Evolutionary conservation across 805 yeast genomes (phyloP).

Genomic region (Myxozyma nipponensis): DNA sequence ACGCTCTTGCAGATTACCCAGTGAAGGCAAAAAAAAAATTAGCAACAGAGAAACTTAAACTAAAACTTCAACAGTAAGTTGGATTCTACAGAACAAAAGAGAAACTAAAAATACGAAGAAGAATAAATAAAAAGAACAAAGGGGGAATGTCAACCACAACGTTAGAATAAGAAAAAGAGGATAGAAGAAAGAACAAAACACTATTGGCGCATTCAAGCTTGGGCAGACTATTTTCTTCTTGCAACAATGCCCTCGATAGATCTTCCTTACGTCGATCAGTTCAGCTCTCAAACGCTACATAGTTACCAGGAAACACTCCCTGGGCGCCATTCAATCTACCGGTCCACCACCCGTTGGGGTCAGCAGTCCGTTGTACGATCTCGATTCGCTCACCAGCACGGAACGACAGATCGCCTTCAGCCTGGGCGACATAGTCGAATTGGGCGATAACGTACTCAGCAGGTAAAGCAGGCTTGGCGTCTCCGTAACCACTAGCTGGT

Average conservation of each 20-base stretch:
- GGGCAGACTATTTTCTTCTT: too few relatives aligned
- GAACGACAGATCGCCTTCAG: slow-evolving; percentile 85
- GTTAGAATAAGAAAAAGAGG: too few relatives aligned
- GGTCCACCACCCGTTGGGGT: slow-evolving; percentile 97
- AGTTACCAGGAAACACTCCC: slow-evolving; percentile 95
- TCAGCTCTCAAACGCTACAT: slow-evolving; percentile 58
- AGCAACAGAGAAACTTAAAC: neutral
- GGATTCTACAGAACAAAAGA: neutral
- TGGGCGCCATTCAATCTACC: slow-evolving; percentile 78
- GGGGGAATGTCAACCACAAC: too few relatives aligned
- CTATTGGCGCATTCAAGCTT: too few relatives aligned
- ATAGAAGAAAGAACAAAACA: too few relatives aligned
- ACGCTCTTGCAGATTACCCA: too few relatives aligned
- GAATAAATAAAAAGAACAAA: neutral
- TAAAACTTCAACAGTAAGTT: neutral
- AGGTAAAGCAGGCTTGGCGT: slow-evolving; percentile 29
- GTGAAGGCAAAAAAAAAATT: neutral
- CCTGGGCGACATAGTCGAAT: slow-evolving; percentile 89
- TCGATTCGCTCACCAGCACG: slow-evolving; percentile 84
- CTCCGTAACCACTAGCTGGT: slow-evolving; percentile 32
- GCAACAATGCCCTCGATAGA: too few relatives aligned
- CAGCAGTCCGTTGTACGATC: slow-evolving; percentile 74
- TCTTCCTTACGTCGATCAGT: too few relatives aligned
- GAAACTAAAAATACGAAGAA: neutral
- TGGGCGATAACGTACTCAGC: slow-evolving; percentile 67